Conservation (phyloP, 2,329 filamentous ascomycete genomes). For the Verticillium albo-atrum region DNA sequence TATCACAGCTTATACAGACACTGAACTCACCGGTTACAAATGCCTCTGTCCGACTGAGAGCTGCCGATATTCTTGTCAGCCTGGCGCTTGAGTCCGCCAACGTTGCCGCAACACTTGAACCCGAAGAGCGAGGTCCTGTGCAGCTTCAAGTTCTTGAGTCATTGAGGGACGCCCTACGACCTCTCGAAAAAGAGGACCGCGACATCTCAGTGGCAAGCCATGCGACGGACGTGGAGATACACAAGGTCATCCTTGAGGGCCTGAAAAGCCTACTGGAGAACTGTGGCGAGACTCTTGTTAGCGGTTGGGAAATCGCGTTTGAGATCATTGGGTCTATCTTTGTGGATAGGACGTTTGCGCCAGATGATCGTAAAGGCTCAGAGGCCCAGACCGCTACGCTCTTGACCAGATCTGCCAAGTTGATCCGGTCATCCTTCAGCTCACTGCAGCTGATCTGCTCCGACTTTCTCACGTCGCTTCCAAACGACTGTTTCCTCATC, state of each 20-base stretch:
- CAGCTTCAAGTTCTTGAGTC: constrained; percentile 70
- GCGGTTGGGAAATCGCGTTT: constrained; percentile 83
- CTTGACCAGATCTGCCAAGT: constrained; percentile 60
- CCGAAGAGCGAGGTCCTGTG: constrained; percentile 51
- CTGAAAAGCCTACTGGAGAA: constrained; percentile 81
- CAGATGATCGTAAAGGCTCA: constrained; percentile 26
- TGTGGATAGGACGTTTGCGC: constrained; percentile 32
- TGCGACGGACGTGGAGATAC: constrained; percentile 70
- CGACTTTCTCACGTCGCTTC: constrained; percentile 77
- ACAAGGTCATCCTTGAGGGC: constrained; percentile 73
- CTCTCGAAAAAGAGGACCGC: constrained; percentile 49
- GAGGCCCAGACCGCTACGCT: constrained; percentile 28
- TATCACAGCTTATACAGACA: constrained; percentile 45
- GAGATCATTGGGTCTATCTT: constrained; percentile 83
- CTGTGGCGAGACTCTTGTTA: constrained; percentile 76
- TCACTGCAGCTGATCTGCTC: constrained; percentile 91
- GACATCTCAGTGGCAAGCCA: constrained; percentile 53
- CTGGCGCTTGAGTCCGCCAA: constrained; percentile 54
- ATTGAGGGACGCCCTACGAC: constrained; percentile 55
- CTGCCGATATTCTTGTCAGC: constrained; percentile 60
- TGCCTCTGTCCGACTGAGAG: constrained; percentile 51
- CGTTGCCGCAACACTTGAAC: constrained; percentile 47
- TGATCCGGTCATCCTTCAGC: constrained; percentile 83
- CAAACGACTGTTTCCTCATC: constrained; percentile 66
- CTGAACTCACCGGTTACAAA: constrained; percentile 43